These are phyloP conservation scores for Athelia psychrophila DNA, from an alignment of 1,284 basidiomycete species.

Conservation along the genomic window DNA sequence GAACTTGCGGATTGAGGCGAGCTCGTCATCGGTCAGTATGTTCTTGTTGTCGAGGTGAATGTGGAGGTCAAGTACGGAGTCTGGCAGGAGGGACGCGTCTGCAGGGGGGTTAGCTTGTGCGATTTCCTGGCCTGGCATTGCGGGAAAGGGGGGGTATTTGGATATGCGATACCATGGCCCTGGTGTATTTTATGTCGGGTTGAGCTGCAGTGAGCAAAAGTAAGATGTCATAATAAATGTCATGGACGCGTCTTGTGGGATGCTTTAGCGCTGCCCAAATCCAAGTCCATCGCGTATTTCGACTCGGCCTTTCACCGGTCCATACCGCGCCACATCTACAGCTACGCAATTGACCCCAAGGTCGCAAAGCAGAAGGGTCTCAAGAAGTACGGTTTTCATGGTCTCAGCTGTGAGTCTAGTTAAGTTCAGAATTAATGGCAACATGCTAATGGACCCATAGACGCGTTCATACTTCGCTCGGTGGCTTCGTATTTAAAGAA, in stretches of 20 bases:
- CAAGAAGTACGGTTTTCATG: conserved; percentile 89
- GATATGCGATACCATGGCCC: too few relatives aligned
- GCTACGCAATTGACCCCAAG: conserved; percentile 71
- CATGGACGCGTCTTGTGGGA: conserved; percentile 38
- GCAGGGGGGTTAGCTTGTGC: conserved; percentile 58
- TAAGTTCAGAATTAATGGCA: too few relatives aligned
- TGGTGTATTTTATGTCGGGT: not conserved
- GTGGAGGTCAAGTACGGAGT: conserved; percentile 42
- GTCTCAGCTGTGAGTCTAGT: conserved; percentile 40
- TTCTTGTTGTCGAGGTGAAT: conserved; percentile 40
- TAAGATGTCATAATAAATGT: not conserved
- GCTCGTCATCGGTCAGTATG: conserved; percentile 46
- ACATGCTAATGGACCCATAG: conserved; percentile 25
- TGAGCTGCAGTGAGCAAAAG: not conserved
- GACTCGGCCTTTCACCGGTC: conserved; percentile 85
- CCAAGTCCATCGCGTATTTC: conserved; percentile 71
- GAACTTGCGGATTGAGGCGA: conserved; percentile 49
- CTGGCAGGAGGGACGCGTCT: conserved; percentile 57
- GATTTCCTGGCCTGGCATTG: conserved; percentile 58
- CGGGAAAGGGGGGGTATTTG: conserved; percentile 5
- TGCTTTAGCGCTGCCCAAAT: conserved; percentile 62
- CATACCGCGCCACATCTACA: conserved; percentile 71
- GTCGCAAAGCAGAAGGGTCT: conserved; percentile 63
- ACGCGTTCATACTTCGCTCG: conserved; percentile 61
- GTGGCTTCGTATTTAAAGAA: conserved; percentile 58